Conservation (phyloP, 2,329 filamentous ascomycete genomes). For the Trichoderma arundinaceum region DNA sequence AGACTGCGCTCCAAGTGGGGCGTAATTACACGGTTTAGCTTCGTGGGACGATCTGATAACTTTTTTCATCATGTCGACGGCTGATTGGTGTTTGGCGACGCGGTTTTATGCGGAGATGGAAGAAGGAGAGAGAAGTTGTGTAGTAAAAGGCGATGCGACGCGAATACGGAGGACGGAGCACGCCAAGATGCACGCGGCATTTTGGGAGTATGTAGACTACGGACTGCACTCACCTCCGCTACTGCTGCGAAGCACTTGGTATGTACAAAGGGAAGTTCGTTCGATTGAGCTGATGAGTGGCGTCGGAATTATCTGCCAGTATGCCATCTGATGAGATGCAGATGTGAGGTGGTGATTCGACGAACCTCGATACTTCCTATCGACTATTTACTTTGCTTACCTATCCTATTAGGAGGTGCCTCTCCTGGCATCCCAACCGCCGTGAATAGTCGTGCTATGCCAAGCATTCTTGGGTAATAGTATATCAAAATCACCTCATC, state of each 20-base stretch:
- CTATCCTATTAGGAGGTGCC: too few relatives aligned
- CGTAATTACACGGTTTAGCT: background rate
- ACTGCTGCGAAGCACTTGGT: too few relatives aligned
- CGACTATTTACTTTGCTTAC: background rate
- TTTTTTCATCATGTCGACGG: constrained; percentile 5
- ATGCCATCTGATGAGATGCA: too few relatives aligned
- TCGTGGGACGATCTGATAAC: constrained; percentile 28
- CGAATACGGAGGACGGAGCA: constrained; percentile 20
- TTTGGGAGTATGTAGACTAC: background rate
- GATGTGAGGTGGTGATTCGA: too few relatives aligned
- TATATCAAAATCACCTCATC: constrained; percentile 8
- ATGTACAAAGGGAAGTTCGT: too few relatives aligned
- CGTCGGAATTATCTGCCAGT: too few relatives aligned
- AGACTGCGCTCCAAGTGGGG: constrained; percentile 2
- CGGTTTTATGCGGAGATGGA: constrained; percentile 1
- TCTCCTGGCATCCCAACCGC: background rate
- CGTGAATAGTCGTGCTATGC: background rate
- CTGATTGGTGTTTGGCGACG: constrained; percentile 16
- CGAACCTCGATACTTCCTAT: too few relatives aligned
- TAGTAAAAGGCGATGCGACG: background rate
- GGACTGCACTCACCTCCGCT: too few relatives aligned
- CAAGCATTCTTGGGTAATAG: constrained; percentile 3
- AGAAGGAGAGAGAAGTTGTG: constrained; percentile 2
- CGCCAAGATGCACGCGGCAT: background rate
- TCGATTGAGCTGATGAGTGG: too few relatives aligned